phyloP scores from a whole-genome alignment of 495 filamentous ascomycete species.

The Neurospora africana region DNA sequence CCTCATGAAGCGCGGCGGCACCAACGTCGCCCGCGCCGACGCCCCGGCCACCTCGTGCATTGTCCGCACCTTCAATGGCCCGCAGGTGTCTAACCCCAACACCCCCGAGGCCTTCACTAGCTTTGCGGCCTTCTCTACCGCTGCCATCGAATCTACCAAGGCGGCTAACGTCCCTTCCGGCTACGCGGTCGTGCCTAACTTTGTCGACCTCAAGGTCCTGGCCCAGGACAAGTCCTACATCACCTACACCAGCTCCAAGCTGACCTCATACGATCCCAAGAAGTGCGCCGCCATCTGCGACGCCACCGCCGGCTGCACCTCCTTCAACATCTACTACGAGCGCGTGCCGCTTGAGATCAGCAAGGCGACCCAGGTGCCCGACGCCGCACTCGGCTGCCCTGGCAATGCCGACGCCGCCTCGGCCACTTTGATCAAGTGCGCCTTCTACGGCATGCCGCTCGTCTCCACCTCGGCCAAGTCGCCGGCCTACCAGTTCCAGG shows the following conservation, averaged over 20 bases:
- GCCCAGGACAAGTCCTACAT: conserved; percentile 8
- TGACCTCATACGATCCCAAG: conserved; percentile 3
- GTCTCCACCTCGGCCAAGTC: conserved; percentile 16
- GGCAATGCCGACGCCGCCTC: conserved; percentile 35
- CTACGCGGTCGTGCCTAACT: conserved; percentile 7
- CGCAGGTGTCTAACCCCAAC: conserved; percentile 2
- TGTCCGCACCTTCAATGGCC: conserved; percentile 11
- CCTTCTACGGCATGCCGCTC: conserved; percentile 35
- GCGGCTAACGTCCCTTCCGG: conserved; percentile 3
- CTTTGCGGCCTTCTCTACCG: neutral
- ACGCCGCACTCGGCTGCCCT: conserved; percentile 12
- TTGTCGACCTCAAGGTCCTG: conserved; percentile 6
- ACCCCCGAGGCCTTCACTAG: conserved; percentile 4
- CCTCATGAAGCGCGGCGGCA: neutral
- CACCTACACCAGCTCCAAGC: conserved; percentile 8
- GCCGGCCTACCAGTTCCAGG: conserved; percentile 29
- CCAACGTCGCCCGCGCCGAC: neutral
- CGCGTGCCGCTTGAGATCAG: conserved; percentile 10
- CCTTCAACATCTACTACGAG: conserved; percentile 15
- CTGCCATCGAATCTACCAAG: neutral
- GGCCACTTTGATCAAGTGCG: conserved; percentile 44
- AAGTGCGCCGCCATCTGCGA: conserved; percentile 11
- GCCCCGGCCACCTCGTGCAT: conserved; percentile 2
- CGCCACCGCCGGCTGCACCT: conserved; percentile 1
- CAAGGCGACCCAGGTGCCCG: conserved; percentile 6